phyloP scores from a whole-genome alignment of 495 filamentous ascomycete species.

The Aspergillus mulundensis region DNA sequence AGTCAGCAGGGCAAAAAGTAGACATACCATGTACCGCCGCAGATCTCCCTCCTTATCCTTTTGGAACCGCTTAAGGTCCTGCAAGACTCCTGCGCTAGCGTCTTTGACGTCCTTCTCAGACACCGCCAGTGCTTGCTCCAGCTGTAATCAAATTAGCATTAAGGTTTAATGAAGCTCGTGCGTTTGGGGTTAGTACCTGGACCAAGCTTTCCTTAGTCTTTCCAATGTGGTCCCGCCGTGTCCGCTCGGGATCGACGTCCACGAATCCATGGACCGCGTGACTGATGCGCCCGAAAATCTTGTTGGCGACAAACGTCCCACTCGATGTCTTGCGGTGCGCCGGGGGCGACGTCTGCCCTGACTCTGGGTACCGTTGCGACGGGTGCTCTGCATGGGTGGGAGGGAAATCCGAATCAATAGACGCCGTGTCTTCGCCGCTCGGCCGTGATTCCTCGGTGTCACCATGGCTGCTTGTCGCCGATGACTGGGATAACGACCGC shows the following conservation, averaged over 20 bases:
- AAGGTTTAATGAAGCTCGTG: neutral
- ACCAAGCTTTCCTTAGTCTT: slow-evolving; percentile 78
- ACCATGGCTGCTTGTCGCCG: slow-evolving; percentile 45
- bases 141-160: slow-evolving; percentile 40
- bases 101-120: slow-evolving; percentile 88
- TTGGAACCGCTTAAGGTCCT: slow-evolving; percentile 90
- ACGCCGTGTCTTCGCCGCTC: slow-evolving; percentile 65
- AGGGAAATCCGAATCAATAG: slow-evolving; percentile 91
- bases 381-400: slow-evolving; percentile 77
- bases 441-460: slow-evolving; percentile 39
- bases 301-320: slow-evolving; percentile 80
- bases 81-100: slow-evolving; percentile 77
- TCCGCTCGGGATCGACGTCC: slow-evolving; percentile 91
- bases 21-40: slow-evolving; percentile 85
- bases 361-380: slow-evolving; percentile 38
- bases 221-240: slow-evolving; percentile 85
- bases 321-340: slow-evolving; percentile 69
- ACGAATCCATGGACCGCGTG: slow-evolving; percentile 95
- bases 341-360: slow-evolving; percentile 25
- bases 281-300: slow-evolving; percentile 90
- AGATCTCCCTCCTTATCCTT: slow-evolving; percentile 91
- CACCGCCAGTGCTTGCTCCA: slow-evolving; percentile 84
- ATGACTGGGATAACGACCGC: slow-evolving; percentile 60
- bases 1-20: neutral
- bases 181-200: slow-evolving; percentile 41